Base-by-base conservation (phyloP, 495 filamentous ascomycete genomes). In the Tetracladium marchalianum region DNA sequence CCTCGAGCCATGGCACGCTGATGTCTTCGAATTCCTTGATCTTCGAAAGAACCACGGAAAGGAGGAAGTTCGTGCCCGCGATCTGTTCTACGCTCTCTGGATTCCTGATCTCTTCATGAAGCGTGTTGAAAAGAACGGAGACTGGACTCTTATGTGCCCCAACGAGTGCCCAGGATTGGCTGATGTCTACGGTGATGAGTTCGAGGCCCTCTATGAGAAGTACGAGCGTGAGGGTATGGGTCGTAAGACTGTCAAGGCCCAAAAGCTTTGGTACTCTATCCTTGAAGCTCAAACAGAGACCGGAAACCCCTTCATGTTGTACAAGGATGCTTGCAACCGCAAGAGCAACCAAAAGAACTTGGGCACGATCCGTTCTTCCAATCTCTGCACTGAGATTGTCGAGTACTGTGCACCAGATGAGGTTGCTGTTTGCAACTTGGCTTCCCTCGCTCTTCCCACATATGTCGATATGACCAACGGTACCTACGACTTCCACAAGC, bases 281-380 rank as follows among this genome's bases (percentile, higher is more conserved):
- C 77, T 98, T 35, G 92, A 98, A 66, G 83, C 93, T 47, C 92
- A 98, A 71, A 95, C 89, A 27, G 92, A 98, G 78, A 98, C 92
- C 35, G 92, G 92, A 47, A 95, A 94, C 68, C 92, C 92, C 38
- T 98, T 93, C 73, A 97, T 98, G 85, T 80, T 95, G 45, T 98
- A 98, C 82, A 98, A 98, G 73, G 92, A 98, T 66, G 78, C 84
- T 54, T 90, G 86, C 76, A 98, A 98, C 75, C 78, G 80, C 57
- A 98, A 98, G 80, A 95, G 89, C 75, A 98, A 98, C 78, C 92
- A 98, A 68, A 95, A 97, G 82, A 98, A 98, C 62, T 76, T 98
- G 27, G 92, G 92, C 38, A 95, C 89, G 38, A 97, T 98, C 57
- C 87, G 85, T 61, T 95, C 86, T 76, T 98, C 92, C 56, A 98